Evolutionary conservation across 2,329 filamentous ascomycete genomes (phyloP).

Genomic region (Xylariaceae sp.): DNA sequence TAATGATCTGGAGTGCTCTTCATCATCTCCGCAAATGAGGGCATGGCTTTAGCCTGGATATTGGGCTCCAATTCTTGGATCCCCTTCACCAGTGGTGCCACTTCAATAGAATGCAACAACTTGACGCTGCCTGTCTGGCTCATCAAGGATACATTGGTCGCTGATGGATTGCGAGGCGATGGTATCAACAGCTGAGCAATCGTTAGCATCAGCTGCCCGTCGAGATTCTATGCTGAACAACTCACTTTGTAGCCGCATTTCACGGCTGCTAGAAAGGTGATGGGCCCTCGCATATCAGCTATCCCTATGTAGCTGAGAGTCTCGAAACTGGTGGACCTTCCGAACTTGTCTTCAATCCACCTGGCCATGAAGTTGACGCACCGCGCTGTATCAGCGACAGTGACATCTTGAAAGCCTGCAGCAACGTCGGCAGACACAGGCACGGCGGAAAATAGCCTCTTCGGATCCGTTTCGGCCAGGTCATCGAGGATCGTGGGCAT

Average conservation of each 20-base stretch:
- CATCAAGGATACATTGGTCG: slow-evolving; percentile 10
- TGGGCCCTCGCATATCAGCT: slow-evolving; percentile 23
- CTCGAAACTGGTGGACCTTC: slow-evolving; percentile 11
- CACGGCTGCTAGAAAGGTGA: slow-evolving; percentile 25
- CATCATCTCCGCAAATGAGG: slow-evolving; percentile 14
- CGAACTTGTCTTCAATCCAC: slow-evolving; percentile 19
- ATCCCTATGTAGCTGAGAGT: slow-evolving; percentile 17
- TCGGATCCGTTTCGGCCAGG: slow-evolving; percentile 4
- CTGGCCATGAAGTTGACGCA: slow-evolving; percentile 18
- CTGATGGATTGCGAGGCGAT: slow-evolving; percentile 10
- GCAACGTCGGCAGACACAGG: slow-evolving; percentile 7
- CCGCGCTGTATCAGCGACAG: slow-evolving; percentile 9
- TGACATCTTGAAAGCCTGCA: slow-evolving; percentile 10
- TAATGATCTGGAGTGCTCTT: slow-evolving; percentile 8
- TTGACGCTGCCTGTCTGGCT: slow-evolving; percentile 6
- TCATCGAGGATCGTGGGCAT: slow-evolving; percentile 7
- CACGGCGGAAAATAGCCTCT: slow-evolving; percentile 8
- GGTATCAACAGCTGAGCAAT: slow-evolving; percentile 7
- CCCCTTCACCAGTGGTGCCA: background rate
- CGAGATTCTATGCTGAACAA: too few relatives aligned
- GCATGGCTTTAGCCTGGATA: slow-evolving; percentile 2
- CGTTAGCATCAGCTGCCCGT: too few relatives aligned
- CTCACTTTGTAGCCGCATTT: slow-evolving; percentile 27
- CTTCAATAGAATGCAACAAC: slow-evolving; percentile 5
- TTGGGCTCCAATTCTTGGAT: background rate